These are phyloP conservation scores for Drosera spatulata DNA, from an alignment of 179 eudicot species.

Conservation along the genomic window DNA sequence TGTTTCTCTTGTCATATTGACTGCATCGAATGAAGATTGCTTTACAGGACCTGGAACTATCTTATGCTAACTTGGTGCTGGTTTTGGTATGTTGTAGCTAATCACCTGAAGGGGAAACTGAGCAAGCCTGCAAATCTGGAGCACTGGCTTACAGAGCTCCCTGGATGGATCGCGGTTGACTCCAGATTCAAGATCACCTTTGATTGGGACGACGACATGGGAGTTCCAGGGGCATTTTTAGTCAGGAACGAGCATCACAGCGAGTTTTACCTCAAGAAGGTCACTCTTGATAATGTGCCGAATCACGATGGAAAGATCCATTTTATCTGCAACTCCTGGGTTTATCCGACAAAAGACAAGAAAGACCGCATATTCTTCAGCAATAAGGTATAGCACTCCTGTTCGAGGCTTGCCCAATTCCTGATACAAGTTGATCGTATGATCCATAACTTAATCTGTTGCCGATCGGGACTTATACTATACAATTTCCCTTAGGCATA, in stretches of 20 bases:
- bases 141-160: constrained; percentile 14
- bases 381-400: constrained; percentile 22
- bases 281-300: constrained; percentile 39
- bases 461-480: no score
- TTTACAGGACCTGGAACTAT: no score
- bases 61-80: no score
- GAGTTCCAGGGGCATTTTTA: constrained; percentile 41
- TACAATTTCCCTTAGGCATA: constrained; percentile 28
- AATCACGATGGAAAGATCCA: constrained; percentile 19
- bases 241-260: constrained; percentile 30
- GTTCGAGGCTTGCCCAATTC: no score
- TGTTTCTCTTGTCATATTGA: no score
- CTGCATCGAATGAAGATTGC: no score
- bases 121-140: constrained; percentile 30
- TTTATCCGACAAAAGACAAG: constrained; percentile 28
- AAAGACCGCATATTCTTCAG: constrained; percentile 42
- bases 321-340: constrained; percentile 58
- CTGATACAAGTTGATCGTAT: no score
- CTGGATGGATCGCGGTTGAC: constrained; percentile 22
- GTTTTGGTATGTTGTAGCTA: constrained; percentile 11
- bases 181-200: constrained; percentile 25
- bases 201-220: constrained; percentile 34
- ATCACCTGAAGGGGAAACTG: constrained; percentile 26
- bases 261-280: constrained; percentile 43
- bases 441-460: no score